Base-by-base conservation (phyloP, 2,329 filamentous ascomycete species). In the Nigrograna mackinnonii region DNA sequence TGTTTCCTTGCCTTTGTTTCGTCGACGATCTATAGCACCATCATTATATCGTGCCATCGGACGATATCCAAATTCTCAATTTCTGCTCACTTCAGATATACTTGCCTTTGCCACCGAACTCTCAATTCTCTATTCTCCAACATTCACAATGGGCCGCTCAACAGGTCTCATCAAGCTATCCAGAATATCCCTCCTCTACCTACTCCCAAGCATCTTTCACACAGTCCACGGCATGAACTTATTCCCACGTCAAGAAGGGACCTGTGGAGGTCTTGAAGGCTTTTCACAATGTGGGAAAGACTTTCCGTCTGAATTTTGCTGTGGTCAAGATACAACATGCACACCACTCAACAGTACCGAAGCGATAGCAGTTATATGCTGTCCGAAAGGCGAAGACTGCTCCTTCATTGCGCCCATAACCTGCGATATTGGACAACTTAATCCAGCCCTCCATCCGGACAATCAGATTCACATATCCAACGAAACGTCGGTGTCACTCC, bases 331-430 rank as follows among this genome's bases (percentile, higher is more conserved):
- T 14, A 70, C 75, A 5, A 74, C 61, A 3, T 91, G 87, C 68
- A 71, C 82, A 30, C 56, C 76, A 2, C 76, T 91, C 35, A 71
- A 73, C 57, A 66, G 65, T 34, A 84, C 84, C 9, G 80, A 72
- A n/a, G 71, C 75, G 33, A 85, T 84, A 5, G 87, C 86, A 0
- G 76, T 85, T 12, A 71, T 91, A 36, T 91, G 87, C 72, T 91
- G 87, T 60, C 86, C 86, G 1, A 50, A 65, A 2, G 79, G 76
- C 24, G 47, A 52, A 24, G 73, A 75, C 55, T 91, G 87, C 70
- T 54, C 68, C n/a, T 73, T 65, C 35, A 86, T 91, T 54, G 59
- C 75, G 51, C 75, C 84, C 21, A 84, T 89, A 46, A 76, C 76
- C 28, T 91, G 87, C 73, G 78, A 87, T 50, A 58, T 85, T 41